A percentile compares a stretch with the other conserved stretches of the same genome.
Conservation (phyloP, 148 eudicot species). For the Arbutus unedo region DNA sequence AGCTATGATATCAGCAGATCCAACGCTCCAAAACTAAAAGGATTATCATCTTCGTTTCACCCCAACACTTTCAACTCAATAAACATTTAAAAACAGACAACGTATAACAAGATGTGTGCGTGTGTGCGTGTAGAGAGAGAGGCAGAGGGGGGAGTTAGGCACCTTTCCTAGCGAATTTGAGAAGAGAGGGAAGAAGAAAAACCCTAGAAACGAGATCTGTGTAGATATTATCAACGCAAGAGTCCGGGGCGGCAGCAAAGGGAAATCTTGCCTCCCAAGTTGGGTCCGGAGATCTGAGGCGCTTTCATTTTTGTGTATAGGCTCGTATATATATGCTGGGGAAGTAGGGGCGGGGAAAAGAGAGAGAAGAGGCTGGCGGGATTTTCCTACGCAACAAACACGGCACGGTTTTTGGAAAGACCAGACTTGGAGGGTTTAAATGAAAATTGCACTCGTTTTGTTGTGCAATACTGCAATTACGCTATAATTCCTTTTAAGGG, state of each 20-base stretch:
- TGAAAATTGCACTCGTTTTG: neutral
- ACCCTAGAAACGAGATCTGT: conserved; percentile 11
- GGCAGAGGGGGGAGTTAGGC: neutral
- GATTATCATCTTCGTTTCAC: neutral
- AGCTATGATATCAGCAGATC: conserved; percentile 10
- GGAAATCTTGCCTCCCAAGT: conserved; percentile 10
- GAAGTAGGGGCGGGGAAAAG: neutral
- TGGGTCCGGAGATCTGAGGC: conserved; percentile 10
- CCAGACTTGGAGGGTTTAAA: neutral
- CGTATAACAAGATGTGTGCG: neutral
- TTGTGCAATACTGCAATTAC: neutral
- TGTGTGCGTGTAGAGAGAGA: neutral
- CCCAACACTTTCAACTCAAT: neutral
- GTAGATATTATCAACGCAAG: conserved; percentile 8
- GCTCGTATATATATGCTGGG: neutral
- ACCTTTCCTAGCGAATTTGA: conserved; percentile 4
- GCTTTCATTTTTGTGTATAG: neutral
- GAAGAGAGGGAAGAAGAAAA: conserved; percentile 4
- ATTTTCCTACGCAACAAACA: conserved; percentile 22
- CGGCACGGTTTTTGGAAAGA: conserved; percentile 11
- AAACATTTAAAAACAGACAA: neutral
- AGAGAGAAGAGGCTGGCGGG: conserved; percentile 15
- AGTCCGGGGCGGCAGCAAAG: neutral
- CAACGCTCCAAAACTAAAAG: neutral
- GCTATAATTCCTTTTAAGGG: neutral